These are phyloP conservation scores for Cercospora sesami DNA, from an alignment of 2,329 filamentous ascomycete species.

Conservation along the genomic window DNA sequence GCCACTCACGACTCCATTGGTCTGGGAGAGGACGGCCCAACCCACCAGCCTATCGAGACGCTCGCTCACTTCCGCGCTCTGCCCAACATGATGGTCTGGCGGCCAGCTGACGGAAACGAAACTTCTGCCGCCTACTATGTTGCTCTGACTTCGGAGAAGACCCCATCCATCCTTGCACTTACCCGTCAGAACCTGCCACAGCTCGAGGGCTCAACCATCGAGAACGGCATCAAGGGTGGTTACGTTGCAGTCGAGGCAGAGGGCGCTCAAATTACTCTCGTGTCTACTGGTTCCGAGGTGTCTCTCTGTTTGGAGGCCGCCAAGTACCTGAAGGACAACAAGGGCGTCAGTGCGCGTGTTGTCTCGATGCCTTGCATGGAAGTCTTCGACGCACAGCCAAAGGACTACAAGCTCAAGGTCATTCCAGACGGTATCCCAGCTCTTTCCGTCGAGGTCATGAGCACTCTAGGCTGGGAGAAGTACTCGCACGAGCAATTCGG, in stretches of 20 bases:
- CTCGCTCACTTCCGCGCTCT: constrained; percentile 97
- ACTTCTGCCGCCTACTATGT: constrained; percentile 97
- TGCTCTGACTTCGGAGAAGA: constrained; percentile 83
- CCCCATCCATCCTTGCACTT: constrained; percentile 88
- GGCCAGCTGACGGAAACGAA: constrained; percentile 97
- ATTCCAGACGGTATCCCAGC: constrained; percentile 92
- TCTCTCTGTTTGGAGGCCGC: constrained; percentile 88
- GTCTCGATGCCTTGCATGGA: constrained; percentile 97
- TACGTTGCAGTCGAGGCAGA: constrained; percentile 86
- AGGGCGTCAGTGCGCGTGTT: constrained; percentile 82
- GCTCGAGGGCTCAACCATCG: constrained; percentile 88
- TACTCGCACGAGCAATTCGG: constrained; percentile 99
- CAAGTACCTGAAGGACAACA: constrained; percentile 86
- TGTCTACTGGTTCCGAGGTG: constrained; percentile 96
- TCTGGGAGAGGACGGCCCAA: constrained; percentile 97
- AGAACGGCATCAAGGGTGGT: constrained; percentile 89
- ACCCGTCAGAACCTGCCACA: constrained; percentile 98
- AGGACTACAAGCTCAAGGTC: constrained; percentile 92
- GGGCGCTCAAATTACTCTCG: constrained; percentile 81
- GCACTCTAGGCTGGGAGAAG: constrained; percentile 96
- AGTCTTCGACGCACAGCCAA: constrained; percentile 89
- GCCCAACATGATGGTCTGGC: constrained; percentile 99
- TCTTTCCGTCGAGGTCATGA: constrained; percentile 93
- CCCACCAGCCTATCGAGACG: constrained; percentile 98
- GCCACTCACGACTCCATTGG: constrained; percentile 99